phyloP scores from a whole-genome alignment of 169 alveolate species.

The Toxoplasma gondii region DNA sequence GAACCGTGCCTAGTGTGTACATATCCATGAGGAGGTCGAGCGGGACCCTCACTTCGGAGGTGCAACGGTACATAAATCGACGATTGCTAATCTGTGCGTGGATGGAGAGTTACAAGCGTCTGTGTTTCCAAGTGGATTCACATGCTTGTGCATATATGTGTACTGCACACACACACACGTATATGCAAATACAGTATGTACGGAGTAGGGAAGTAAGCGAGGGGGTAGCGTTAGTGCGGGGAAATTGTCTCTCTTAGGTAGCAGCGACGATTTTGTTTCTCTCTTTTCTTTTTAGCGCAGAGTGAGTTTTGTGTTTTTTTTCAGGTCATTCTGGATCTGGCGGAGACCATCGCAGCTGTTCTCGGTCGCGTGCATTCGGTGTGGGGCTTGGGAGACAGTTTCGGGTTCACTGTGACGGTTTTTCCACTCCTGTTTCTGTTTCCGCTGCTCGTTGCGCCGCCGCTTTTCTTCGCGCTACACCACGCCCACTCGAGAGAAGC shows the following conservation, averaged over 20 bases:
- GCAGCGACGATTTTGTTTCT: no score
- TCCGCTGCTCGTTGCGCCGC: neutral
- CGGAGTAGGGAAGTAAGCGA: no score
- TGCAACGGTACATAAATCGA: no score
- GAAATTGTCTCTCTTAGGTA: no score
- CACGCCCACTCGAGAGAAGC: neutral
- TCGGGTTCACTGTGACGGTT: neutral
- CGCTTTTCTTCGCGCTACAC: conserved; percentile 2
- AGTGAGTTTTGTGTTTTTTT: neutral
- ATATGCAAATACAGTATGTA: neutral
- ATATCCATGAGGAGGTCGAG: no score
- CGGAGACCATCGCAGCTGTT: neutral
- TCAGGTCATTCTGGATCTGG: neutral
- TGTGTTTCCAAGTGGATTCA: no score
- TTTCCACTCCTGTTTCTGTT: neutral
- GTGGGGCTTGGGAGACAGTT: neutral
- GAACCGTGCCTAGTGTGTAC: no score
- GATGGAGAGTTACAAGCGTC: no score
- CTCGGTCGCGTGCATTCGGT: neutral
- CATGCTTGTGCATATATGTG: neutral
- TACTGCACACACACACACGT: neutral
- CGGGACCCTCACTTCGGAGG: no score
- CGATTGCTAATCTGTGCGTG: no score
- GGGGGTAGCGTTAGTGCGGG: no score
- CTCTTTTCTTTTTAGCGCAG: no score